These are phyloP conservation scores for Platanus orientalis DNA, from an alignment of 164 flowering plant species.

Conservation along the genomic window DNA sequence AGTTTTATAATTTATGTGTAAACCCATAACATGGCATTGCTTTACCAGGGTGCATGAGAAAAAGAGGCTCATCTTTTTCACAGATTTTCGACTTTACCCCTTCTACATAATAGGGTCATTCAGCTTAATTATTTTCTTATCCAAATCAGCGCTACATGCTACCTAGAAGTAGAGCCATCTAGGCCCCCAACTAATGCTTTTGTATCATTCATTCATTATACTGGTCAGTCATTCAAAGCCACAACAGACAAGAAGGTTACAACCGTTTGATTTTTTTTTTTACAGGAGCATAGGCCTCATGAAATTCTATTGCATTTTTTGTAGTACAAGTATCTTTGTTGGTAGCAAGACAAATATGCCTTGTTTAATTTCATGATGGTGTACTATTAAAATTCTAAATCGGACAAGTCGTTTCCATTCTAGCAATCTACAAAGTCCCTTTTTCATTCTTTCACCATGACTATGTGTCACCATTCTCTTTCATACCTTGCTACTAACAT, in stretches of 20 bases:
- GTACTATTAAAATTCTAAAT: no score
- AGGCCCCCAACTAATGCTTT: no score
- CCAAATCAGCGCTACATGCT: not conserved
- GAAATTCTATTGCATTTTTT: not conserved
- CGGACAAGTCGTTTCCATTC: not conserved
- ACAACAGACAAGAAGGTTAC: not conserved
- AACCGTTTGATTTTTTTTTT: no score
- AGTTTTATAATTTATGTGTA: no score
- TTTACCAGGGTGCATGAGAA: not conserved
- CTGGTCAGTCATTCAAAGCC: not conserved
- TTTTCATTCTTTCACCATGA: not conserved
- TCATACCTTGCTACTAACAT: not conserved
- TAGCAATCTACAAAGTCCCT: not conserved
- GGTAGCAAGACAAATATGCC: no score
- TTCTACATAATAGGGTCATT: no score
- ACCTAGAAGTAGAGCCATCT: not conserved
- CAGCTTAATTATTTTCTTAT: no score
- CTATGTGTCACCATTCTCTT: not conserved
- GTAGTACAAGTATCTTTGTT: no score
- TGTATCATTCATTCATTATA: not conserved
- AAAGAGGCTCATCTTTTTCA: not conserved
- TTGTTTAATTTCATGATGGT: no score
- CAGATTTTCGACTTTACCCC: not conserved
- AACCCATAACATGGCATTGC: not conserved
- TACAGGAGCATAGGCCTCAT: not conserved